Evolutionary conservation across 345 rosid genomes (phyloP).

Genomic region (Lepidium sativum): DNA sequence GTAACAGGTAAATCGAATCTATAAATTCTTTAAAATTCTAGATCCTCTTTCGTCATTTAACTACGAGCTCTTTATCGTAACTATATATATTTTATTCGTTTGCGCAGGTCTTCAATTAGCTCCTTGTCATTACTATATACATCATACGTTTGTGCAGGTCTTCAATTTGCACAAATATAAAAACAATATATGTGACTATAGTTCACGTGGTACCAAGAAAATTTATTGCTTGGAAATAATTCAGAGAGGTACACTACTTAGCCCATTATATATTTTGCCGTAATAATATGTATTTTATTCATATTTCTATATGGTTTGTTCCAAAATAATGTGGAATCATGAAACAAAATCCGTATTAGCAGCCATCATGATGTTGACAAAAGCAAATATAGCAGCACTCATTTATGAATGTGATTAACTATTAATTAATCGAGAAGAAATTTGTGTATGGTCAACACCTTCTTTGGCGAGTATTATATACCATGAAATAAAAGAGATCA

Average conservation of each 20-base stretch:
- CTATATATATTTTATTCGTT: too few species aligned
- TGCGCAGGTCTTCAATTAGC: too few species aligned
- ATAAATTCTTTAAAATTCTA: too few species aligned
- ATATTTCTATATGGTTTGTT: not conserved
- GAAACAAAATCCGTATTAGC: not conserved
- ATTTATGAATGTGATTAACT: not conserved
- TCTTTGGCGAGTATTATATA: not conserved
- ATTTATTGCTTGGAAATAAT: not conserved
- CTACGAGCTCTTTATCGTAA: too few species aligned
- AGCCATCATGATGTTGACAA: not conserved
- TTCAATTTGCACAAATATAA: not conserved
- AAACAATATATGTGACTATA: not conserved
- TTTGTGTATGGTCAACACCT: not conserved
- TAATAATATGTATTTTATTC: not conserved
- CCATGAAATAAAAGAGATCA: not conserved
- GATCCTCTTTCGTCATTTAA: too few species aligned
- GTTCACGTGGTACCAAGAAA: constrained; percentile 7
- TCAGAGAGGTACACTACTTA: not conserved
- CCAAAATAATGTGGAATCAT: not conserved
- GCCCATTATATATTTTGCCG: not conserved
- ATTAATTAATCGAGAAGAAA: not conserved
- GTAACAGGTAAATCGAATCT: too few species aligned
- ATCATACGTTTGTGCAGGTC: not conserved
- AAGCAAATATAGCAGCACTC: not conserved
- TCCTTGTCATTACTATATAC: not conserved